Evolutionary conservation across 1,284 basidiomycete species (phyloP), one percentile per base, ranked within the genome.

Genomic region (Puccinia polysora): DNA sequence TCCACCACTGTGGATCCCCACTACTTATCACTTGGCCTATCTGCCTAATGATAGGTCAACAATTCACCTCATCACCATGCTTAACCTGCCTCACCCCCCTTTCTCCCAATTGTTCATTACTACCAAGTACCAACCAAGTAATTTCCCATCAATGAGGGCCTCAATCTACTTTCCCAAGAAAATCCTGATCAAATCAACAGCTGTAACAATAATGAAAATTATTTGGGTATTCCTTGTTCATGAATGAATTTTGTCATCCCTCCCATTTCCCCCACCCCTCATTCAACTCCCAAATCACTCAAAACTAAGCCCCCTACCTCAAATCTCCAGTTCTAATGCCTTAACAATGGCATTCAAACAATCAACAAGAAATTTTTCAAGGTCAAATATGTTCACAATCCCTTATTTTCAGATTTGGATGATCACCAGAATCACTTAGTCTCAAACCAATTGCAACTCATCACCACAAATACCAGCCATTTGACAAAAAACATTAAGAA

Each of bases 181-280:
- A 52, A 67, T 8, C 20, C 64, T 18, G 63, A 6, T 23, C 23
- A 52, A 20, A 45, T 45, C n/a, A 52, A 67, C 38, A 67, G 65
- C 55, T 69, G 59, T n/a, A 55, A 69, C 15, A 47, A 58, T 36
- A 53, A 69, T 36, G 65, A 69, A 30, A 69, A 69, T 28, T 43
- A 49, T 47, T 20, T 59, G 38, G 65, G 59, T 18, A 69, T 69
- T 45, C 53, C 12, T 53, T 55, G 4, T 69, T 69, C 28, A 69
- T 69, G 65, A 47, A 69, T 45, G 65, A 69, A 38, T 52, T 69
- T 5, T 14, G 65, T 36, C 53, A n/a, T n/a, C n/a, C n/a, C n/a
- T n/a, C n/a, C n/a, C 12, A 10, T 15, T 5, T 14, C 1, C 14
- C 7, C 7, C 28, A 18, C 2, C 30, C 10, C 5, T 20, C 23